These are phyloP conservation scores for Aspergillus cejpii DNA, from an alignment of 2,329 filamentous ascomycete species.

Conservation along the genomic window DNA sequence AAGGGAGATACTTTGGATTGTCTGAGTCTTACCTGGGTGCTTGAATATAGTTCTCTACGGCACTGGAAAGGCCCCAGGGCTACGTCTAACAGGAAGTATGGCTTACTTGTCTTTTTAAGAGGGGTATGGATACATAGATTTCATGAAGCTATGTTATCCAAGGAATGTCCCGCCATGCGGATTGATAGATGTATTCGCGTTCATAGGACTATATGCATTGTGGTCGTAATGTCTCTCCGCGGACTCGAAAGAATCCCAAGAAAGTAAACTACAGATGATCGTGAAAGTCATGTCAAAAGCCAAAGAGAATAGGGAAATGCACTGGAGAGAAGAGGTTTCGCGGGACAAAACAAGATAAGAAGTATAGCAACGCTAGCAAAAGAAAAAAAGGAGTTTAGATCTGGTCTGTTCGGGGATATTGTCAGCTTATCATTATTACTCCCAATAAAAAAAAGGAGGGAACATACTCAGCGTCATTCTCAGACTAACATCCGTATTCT, in stretches of 20 bases:
- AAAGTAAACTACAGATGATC: neutral
- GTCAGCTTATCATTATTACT: conserved; percentile 1
- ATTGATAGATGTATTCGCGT: no score
- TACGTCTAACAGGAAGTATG: no score
- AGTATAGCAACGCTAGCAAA: neutral
- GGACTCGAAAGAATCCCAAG: neutral
- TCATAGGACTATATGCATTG: neutral
- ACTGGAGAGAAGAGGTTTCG: no score
- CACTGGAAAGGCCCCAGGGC: no score
- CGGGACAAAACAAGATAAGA: neutral
- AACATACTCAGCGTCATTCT: conserved; percentile 60
- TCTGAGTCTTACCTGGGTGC: no score
- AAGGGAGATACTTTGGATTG: no score
- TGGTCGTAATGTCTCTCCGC: neutral
- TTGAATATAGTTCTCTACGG: no score
- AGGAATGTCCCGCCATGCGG: no score
- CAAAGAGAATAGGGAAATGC: no score
- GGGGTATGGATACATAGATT: no score
- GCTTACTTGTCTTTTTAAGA: no score
- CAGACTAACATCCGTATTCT: conserved; percentile 72
- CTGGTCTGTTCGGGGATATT: conserved; percentile 10
- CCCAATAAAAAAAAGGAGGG: neutral
- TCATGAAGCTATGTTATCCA: no score
- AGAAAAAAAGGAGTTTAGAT: conserved; percentile 7
- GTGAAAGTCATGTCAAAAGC: neutral